A percentile compares a stretch with the other conserved stretches of the same genome.
Conservation (phyloP, 2,329 filamentous ascomycete species). For the Coniochaeta prunicola region DNA sequence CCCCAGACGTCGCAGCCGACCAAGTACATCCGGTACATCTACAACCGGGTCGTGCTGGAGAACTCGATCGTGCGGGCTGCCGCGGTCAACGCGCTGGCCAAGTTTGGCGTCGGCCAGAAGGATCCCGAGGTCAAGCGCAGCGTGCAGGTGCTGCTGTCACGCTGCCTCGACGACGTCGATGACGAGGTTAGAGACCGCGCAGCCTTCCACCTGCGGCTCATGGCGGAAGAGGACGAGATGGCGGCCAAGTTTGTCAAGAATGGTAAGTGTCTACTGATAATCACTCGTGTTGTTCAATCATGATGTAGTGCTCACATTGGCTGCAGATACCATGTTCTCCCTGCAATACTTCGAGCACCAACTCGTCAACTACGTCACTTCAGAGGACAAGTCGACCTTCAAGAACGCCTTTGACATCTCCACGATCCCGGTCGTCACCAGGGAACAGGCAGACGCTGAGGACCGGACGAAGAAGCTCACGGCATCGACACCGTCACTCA, state of each 20-base stretch:
- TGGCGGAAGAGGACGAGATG: conserved; percentile 85
- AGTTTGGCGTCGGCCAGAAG: conserved; percentile 95
- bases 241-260: conserved; percentile 89
- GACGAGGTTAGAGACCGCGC: conserved; percentile 96
- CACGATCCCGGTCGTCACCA: conserved; percentile 84
- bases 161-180: conserved; percentile 93
- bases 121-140: conserved; percentile 95
- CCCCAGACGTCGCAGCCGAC: conserved; percentile 93
- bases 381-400: conserved; percentile 81
- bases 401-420: conserved; percentile 81
- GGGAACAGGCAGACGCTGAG: conserved; percentile 92
- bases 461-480: conserved; percentile 97
- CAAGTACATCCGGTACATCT: conserved; percentile 99
- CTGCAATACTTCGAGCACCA: conserved; percentile 94
- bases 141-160: conserved; percentile 82
- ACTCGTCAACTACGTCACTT: conserved; percentile 94
- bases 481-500: conserved; percentile 84
- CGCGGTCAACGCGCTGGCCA: conserved; percentile 89
- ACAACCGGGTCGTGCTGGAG: conserved; percentile 95
- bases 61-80: conserved; percentile 94
- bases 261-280: conserved; percentile 41
- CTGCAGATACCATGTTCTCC: conserved; percentile 84
- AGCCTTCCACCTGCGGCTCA: conserved; percentile 83
- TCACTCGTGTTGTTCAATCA: background rate
- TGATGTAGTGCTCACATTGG: background rate